Conservation (phyloP, 2,329 filamentous ascomycete genomes). For the Curvularia eragrostidis region DNA sequence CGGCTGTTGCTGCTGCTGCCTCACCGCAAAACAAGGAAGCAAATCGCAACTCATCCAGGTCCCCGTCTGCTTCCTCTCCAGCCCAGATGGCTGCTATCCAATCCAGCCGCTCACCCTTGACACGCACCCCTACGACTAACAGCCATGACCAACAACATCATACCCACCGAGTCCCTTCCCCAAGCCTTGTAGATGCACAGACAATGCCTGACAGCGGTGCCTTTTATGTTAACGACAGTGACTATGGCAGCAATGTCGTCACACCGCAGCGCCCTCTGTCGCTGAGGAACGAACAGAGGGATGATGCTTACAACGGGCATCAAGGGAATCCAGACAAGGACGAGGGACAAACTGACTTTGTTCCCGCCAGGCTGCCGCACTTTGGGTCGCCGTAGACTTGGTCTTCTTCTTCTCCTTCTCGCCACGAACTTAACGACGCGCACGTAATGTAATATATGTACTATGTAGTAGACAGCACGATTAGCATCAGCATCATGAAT, state of each 20-base stretch:
- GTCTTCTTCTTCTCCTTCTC: not conserved
- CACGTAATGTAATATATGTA: not conserved
- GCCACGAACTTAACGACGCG: not conserved
- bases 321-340: conserved; percentile 3
- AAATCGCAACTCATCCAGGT: not conserved
- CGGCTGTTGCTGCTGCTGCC: not conserved
- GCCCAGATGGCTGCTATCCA: conserved; percentile 17
- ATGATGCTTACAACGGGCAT: not conserved
- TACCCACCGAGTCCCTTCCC: conserved; percentile 25
- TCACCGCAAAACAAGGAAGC: not conserved
- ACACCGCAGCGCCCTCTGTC: not conserved
- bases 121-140: conserved; percentile 27
- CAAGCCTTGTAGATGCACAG: conserved; percentile 36
- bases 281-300: not conserved
- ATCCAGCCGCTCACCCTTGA: conserved; percentile 23
- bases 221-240: conserved; percentile 40
- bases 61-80: conserved; percentile 23
- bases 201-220: conserved; percentile 42
- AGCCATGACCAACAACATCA: not conserved
- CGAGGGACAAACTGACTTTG: conserved; percentile 32
- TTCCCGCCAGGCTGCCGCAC: conserved; percentile 46
- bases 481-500: not conserved
- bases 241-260: conserved; percentile 36
- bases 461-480: not conserved
- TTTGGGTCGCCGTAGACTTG: conserved; percentile 26